Evolutionary conservation across 257 asterid genomes (phyloP).

Genomic region (Avicennia marina): DNA sequence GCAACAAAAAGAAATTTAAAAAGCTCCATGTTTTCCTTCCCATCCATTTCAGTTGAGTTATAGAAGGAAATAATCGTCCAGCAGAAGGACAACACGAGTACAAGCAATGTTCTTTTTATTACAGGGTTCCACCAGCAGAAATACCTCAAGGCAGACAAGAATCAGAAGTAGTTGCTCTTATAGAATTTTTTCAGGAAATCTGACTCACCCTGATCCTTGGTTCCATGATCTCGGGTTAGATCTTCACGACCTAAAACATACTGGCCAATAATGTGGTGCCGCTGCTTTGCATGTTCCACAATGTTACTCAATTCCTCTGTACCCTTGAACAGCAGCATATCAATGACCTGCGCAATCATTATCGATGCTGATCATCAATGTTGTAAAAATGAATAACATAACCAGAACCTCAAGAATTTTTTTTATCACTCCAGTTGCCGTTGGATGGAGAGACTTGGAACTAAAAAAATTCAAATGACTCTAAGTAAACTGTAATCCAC

Average conservation of each 20-base stretch:
- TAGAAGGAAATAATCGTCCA: slow-evolving; percentile 13
- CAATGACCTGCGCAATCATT: slow-evolving; percentile 55
- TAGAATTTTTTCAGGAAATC: slow-evolving; percentile 72
- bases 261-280: slow-evolving; percentile 90
- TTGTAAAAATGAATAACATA: no score
- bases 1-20: no score
- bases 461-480: no score
- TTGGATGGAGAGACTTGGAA: no score
- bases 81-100: slow-evolving; percentile 17
- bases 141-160: slow-evolving; percentile 17
- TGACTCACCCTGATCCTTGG: slow-evolving; percentile 54
- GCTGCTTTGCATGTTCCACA: slow-evolving; percentile 88
- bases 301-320: slow-evolving; percentile 73
- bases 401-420: background rate
- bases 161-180: slow-evolving; percentile 68
- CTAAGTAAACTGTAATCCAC: no score
- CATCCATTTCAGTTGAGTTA: no score
- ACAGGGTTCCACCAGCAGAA: slow-evolving; percentile 12
- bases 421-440: no score
- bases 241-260: slow-evolving; percentile 53
- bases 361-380: background rate
- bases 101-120: slow-evolving; percentile 22
- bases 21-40: no score
- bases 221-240: slow-evolving; percentile 32
- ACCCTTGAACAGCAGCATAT: slow-evolving; percentile 83